Percentiles rank a stretch among this genome's conserved stretches.
phyloP scores from a whole-genome alignment of 768 basidiomycete species.

The Trametes cingulata region DNA sequence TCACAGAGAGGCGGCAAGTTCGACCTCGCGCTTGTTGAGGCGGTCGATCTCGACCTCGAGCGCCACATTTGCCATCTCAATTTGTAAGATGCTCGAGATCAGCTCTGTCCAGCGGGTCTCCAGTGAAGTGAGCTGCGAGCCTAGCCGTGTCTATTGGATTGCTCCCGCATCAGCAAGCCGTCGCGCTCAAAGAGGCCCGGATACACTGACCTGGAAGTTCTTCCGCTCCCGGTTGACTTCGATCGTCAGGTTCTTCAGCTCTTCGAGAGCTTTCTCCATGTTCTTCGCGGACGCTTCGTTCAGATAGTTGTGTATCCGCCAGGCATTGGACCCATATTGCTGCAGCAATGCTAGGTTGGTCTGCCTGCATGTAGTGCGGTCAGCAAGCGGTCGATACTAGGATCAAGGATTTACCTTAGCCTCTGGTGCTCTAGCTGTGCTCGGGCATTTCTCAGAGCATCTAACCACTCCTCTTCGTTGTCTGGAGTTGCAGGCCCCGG shows the following conservation, averaged over 20 bases:
- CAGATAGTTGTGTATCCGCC: slow-evolving; percentile 89
- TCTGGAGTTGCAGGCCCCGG: slow-evolving; percentile 66
- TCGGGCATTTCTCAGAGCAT: slow-evolving; percentile 72
- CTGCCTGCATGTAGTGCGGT: slow-evolving; percentile 47
- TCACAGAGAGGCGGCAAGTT: slow-evolving; percentile 46
- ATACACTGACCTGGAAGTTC: slow-evolving; percentile 67
- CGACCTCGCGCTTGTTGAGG: slow-evolving; percentile 58
- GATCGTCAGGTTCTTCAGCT: slow-evolving; percentile 73
- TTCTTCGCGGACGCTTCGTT: slow-evolving; percentile 76
- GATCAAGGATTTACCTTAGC: slow-evolving; percentile 71
- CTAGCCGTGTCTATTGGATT: slow-evolving; percentile 62
- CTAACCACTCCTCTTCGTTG: slow-evolving; percentile 76
- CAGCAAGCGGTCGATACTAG: too few species aligned
- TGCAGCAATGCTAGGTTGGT: slow-evolving; percentile 82
- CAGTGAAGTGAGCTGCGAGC: slow-evolving; percentile 75
- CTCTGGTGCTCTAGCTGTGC: slow-evolving; percentile 86
- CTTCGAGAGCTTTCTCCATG: slow-evolving; percentile 71
- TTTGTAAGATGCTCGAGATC: slow-evolving; percentile 86
- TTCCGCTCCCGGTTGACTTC: slow-evolving; percentile 89
- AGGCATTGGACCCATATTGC: slow-evolving; percentile 87
- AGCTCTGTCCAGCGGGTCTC: slow-evolving; percentile 94
- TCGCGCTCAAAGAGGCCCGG: not conserved
- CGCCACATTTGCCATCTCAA: slow-evolving; percentile 93
- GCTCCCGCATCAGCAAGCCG: not conserved
- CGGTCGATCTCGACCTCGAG: slow-evolving; percentile 78